Evolutionary conservation across 352 stramenopile species (phyloP).

Genomic region (Phytophthora litchii): DNA sequence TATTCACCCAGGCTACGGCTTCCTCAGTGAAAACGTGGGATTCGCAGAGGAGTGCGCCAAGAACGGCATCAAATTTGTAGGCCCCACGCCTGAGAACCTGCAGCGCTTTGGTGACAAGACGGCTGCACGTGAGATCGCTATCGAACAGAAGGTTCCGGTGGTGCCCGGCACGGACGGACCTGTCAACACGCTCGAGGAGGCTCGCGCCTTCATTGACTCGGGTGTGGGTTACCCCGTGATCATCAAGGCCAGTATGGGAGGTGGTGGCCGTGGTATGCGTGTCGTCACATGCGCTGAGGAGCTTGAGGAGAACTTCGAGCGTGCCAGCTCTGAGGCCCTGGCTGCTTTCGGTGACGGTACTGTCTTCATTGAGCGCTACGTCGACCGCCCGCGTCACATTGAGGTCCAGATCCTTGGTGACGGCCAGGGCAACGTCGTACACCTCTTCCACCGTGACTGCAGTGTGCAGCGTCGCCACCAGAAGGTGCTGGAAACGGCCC

Average conservation of each 20-base stretch:
- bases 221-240: slow-evolving; percentile 95
- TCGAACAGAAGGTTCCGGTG: slow-evolving; percentile 88
- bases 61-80: slow-evolving; percentile 95
- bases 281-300: slow-evolving; percentile 86
- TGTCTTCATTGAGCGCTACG: slow-evolving; percentile 97
- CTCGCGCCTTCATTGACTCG: slow-evolving; percentile 90
- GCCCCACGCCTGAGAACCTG: slow-evolving; percentile 94
- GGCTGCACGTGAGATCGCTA: slow-evolving; percentile 86
- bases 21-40: slow-evolving; percentile 95
- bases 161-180: slow-evolving; percentile 91
- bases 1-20: slow-evolving; percentile 98
- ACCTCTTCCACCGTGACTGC: slow-evolving; percentile 97
- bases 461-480: slow-evolving; percentile 98
- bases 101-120: slow-evolving; percentile 91
- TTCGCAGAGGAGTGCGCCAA: slow-evolving; percentile 94
- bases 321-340: slow-evolving; percentile 85
- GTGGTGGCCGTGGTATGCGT: slow-evolving; percentile 97
- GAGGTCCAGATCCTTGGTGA: slow-evolving; percentile 98
- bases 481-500: slow-evolving; percentile 97
- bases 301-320: slow-evolving; percentile 89
- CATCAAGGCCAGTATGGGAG: slow-evolving; percentile 98
- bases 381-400: slow-evolving; percentile 96
- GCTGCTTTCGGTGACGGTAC: slow-evolving; percentile 94
- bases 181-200: slow-evolving; percentile 89
- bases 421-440: slow-evolving; percentile 92